These are phyloP conservation scores for Linderina pennispora DNA, from an alignment of 192 early-diverging fungal genomes.

Conservation along the genomic window DNA sequence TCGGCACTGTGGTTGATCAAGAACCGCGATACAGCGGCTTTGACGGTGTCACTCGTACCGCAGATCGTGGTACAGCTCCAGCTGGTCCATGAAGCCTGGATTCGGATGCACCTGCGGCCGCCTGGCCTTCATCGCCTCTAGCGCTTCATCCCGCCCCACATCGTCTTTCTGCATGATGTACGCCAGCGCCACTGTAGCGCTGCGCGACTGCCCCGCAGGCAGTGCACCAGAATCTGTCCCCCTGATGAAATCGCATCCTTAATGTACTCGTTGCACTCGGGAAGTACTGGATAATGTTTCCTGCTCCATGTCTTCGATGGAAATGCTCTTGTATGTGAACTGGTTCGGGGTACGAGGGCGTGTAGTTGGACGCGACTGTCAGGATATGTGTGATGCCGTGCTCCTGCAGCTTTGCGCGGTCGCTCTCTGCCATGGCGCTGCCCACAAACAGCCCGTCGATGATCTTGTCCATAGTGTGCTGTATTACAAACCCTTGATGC, in stretches of 20 bases:
- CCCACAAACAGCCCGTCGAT: slow-evolving; percentile 40
- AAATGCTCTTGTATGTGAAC: slow-evolving; percentile 51
- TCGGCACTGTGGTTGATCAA: slow-evolving; percentile 57
- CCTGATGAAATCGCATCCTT: slow-evolving; percentile 32
- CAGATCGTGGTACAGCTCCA: slow-evolving; percentile 56
- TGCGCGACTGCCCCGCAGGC: slow-evolving; percentile 66
- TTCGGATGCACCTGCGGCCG: slow-evolving; percentile 56
- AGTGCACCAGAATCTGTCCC: slow-evolving; percentile 63
- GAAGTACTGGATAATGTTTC: slow-evolving; percentile 70
- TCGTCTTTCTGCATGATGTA: slow-evolving; percentile 59
- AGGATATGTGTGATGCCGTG: slow-evolving; percentile 42
- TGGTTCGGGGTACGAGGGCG: slow-evolving; percentile 33
- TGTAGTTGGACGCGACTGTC: slow-evolving; percentile 28
- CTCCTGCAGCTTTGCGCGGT: slow-evolving; percentile 21
- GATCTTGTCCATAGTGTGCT: slow-evolving; percentile 40
- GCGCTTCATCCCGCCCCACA: slow-evolving; percentile 45
- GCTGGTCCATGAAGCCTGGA: slow-evolving; percentile 55
- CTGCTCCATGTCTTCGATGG: slow-evolving; percentile 55
- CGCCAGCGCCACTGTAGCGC: slow-evolving; percentile 56
- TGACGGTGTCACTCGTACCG: slow-evolving; percentile 48
- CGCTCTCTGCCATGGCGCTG: slow-evolving; percentile 44
- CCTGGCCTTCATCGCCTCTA: slow-evolving; percentile 29
- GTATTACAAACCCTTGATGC: slow-evolving; percentile 39
- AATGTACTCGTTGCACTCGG: slow-evolving; percentile 59
- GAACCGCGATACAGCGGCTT: slow-evolving; percentile 58